Evolutionary conservation across 495 filamentous ascomycete genomes (phyloP), one percentile per base, ranked within the genome.

Genomic region (Parachaetomium inaequale): DNA sequence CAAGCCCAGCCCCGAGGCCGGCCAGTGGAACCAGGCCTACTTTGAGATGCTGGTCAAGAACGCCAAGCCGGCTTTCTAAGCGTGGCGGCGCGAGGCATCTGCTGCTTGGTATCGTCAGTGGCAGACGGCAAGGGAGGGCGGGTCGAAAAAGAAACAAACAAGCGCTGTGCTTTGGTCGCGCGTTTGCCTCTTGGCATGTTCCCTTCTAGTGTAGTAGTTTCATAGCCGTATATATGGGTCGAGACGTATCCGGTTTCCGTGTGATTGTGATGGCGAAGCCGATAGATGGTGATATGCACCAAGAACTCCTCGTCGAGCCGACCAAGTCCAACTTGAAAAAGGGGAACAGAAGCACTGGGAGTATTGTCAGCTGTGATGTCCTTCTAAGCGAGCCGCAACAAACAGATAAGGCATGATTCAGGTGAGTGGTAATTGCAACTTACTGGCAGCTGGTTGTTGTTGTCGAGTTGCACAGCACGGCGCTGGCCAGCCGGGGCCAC

Each of bases 11-110:
- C 90, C 90, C 53, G 87, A 93, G 79, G 88, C 89, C 62, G 88
- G 88, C 50, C 74, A 77, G 23, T 92, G 90, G 88, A 87, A 90
- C 84, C 84, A 91, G 83, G 87, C 80, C 47, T 89, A 88, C 80
- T 91, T 91, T 71, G 85, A 85, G 79, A 80, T 83, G 74, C 75
- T 90, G 59, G 59, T 91, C 66, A 76, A 74, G 67, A 90, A 90
- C 72, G 86, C 88, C 71, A 85, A 82, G 64, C 88, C 88, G 32
- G 29, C 74, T 15, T 82, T 85, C 70, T 74, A 69, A 70, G 58
- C 17, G 0, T 23, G 12, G 19, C 15, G 23, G 25, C 3, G 15
- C 42, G 42, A 10, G 15, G 42, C 42, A 15, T 28, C 7, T 31
- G 8, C 19, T 46, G 42, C 14, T 38, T n/a, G n/a, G n/a, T n/a